Evolutionary conservation across 164 flowering plant species (phyloP), one percentile per base, ranked within the genome.

Genomic region (Brasenia schreberi): DNA sequence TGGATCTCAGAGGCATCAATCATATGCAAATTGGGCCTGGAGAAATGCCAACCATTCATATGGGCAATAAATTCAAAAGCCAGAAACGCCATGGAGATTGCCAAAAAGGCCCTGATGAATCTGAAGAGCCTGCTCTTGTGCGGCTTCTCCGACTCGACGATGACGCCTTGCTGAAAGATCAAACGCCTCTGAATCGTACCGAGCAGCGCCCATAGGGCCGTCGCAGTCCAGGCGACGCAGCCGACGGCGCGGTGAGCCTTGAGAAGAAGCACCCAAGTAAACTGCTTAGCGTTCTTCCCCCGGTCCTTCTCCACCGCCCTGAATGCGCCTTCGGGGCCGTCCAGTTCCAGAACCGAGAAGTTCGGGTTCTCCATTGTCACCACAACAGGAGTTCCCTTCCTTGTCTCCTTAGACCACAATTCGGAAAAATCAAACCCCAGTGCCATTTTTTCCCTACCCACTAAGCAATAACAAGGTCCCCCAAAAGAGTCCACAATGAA

Each of bases 291-390:
- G 67, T 86, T 88, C 75, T 82, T 86, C 64, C 91, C 89, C 17
- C 95, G 67, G 68, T 80, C 84, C 73, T 84, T 85, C 42, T 88
- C 91, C 10, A 83, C 82, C 0, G 85, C 84, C 74, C 75, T 58
- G 68, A 86, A 84, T 69, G 87, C 82, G 4, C 79, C 70, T 64
- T 83, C 89, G 5, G 89, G 91, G 18, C 83, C 85, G 27, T 88
- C 80, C 63, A 88, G 80, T 72, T 88, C 89, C 11, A 88, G 80
- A 10, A 86, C 78, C 4, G 91, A 85, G 79, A 76, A 82, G 68
- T 85, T 88, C 53, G 95, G 88, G 63, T 86, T 88, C 83, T 88
- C 95, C 95, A 88, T 88, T 56, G 81, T 88, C 70, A 88, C 95
- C 6, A 86, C 82, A 58, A 87, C 88, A 16, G 88, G 86, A 11